Conservation (phyloP, 2,329 filamentous ascomycete genomes). For the Corniculantispora saksenae region DNA sequence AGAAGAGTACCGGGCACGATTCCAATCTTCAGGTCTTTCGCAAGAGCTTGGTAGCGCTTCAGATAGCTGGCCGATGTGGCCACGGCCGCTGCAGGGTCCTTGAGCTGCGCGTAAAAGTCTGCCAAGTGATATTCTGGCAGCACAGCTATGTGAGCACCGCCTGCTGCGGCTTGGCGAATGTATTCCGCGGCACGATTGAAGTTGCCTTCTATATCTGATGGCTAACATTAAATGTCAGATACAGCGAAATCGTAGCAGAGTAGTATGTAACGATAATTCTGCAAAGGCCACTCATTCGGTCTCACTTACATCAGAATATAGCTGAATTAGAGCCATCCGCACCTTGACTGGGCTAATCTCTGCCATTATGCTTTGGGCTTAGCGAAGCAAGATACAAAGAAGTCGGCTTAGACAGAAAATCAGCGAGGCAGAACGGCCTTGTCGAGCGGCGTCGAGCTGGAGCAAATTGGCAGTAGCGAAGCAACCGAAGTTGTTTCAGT, state of each 20-base stretch:
- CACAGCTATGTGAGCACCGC: slow-evolving; percentile 48
- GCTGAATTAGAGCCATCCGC: slow-evolving; percentile 41
- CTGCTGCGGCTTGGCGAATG: slow-evolving; percentile 40
- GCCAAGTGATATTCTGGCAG: slow-evolving; percentile 71
- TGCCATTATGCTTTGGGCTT: neutral
- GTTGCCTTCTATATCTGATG: slow-evolving; percentile 41
- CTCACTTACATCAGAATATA: slow-evolving; percentile 40
- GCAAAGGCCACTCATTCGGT: neutral
- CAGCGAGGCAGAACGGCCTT: too few relatives aligned
- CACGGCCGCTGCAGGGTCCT: slow-evolving; percentile 53
- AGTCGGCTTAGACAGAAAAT: too few relatives aligned
- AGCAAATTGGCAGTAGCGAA: too few relatives aligned
- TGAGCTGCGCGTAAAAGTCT: slow-evolving; percentile 65
- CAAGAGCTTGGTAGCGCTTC: slow-evolving; percentile 61
- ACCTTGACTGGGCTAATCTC: neutral
- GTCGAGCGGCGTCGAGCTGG: too few relatives aligned
- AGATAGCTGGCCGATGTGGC: slow-evolving; percentile 58
- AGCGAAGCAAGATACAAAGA: too few relatives aligned
- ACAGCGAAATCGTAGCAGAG: too few relatives aligned
- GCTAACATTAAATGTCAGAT: slow-evolving; percentile 22
- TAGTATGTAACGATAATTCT: neutral
- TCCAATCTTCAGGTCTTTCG: slow-evolving; percentile 64
- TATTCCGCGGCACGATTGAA: slow-evolving; percentile 41
- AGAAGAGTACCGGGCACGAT: slow-evolving; percentile 80
- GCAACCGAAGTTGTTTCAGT: too few relatives aligned